Evolutionary conservation across 2,329 filamentous ascomycete genomes (phyloP).

Genomic region (Clarireedia sp.): DNA sequence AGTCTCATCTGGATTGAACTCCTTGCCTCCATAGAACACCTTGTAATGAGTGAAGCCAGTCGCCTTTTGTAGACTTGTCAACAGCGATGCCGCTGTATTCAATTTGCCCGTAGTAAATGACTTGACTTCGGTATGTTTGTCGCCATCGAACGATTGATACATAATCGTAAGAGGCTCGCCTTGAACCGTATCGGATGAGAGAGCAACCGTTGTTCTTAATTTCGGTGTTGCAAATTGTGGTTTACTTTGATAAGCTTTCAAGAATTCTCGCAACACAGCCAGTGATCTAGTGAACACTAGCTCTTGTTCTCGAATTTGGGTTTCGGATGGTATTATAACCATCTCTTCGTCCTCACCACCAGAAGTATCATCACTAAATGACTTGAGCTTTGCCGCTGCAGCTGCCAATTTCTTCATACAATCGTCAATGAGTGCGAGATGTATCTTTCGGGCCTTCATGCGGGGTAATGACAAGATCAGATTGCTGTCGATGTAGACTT

Average conservation of each 20-base stretch:
- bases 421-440: constrained; percentile 63
- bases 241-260: constrained; percentile 55
- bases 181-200: constrained; percentile 43
- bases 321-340: constrained; percentile 41
- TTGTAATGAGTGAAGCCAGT: constrained; percentile 73
- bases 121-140: constrained; percentile 50
- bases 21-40: constrained; percentile 60
- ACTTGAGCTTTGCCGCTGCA: constrained; percentile 51
- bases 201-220: constrained; percentile 44
- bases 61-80: constrained; percentile 56
- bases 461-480: constrained; percentile 43
- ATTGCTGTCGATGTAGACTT: constrained; percentile 58
- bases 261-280: constrained; percentile 58
- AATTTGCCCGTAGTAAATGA: constrained; percentile 57
- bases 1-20: constrained; percentile 52
- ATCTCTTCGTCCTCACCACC: constrained; percentile 45
- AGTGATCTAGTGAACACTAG: constrained; percentile 61
- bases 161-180: constrained; percentile 60
- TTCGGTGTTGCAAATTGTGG: constrained; percentile 53
- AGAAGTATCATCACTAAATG: constrained; percentile 35
- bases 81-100: constrained; percentile 63
- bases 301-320: constrained; percentile 46
- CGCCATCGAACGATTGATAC: constrained; percentile 65
- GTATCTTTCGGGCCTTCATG: constrained; percentile 46
- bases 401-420: constrained; percentile 64